These are phyloP conservation scores for Eucalyptus pauciflora DNA, from an alignment of 345 rosid genomes.

Conservation along the genomic window DNA sequence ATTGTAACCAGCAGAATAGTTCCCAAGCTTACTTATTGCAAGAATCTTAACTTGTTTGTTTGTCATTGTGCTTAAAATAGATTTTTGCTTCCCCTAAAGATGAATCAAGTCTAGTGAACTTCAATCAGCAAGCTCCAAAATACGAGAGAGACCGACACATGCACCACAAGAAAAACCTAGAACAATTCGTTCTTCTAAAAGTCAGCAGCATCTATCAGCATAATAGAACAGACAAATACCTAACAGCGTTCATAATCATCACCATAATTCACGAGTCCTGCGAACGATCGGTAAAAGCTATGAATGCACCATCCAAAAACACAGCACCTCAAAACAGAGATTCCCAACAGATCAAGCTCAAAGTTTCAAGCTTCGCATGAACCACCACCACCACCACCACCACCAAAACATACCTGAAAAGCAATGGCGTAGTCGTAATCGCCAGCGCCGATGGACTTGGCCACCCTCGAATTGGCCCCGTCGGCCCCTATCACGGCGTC, in stretches of 20 bases:
- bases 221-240: background rate
- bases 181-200: background rate
- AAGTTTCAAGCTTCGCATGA: background rate
- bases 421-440: conserved; percentile 96
- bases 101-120: background rate
- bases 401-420: conserved; percentile 51
- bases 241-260: background rate
- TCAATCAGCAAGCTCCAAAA: background rate
- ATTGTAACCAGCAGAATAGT: background rate
- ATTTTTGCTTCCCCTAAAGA: background rate
- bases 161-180: background rate
- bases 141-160: background rate
- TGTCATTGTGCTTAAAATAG: background rate
- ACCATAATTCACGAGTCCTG: background rate
- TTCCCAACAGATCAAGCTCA: background rate
- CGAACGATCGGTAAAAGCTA: background rate
- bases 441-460: conserved; percentile 81
- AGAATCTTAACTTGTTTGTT: background rate
- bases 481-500: conserved; percentile 96
- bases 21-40: background rate
- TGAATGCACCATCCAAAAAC: background rate
- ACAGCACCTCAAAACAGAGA: background rate
- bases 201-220: background rate
- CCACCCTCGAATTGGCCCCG: conserved; percentile 92
- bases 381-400: background rate